Evolutionary conservation across 2,329 filamentous ascomycete genomes (phyloP).

Genomic region (Hypoxylon sp.): DNA sequence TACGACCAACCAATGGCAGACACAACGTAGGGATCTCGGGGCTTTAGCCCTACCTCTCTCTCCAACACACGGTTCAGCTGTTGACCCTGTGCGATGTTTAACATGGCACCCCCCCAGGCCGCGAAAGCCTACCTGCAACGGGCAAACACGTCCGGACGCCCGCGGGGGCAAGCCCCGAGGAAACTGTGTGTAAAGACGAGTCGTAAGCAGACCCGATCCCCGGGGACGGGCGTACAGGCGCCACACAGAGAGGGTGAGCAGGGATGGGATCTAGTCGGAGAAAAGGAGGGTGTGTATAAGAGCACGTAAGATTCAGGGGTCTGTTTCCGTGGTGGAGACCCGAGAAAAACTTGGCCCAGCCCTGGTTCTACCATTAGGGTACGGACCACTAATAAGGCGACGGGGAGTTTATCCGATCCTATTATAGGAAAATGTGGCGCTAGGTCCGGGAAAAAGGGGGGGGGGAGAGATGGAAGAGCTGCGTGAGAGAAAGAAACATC

Average conservation of each 20-base stretch:
- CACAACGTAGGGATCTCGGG: background rate
- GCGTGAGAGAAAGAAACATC: background rate
- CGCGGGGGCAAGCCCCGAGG: background rate
- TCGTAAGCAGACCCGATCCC: constrained; percentile 1
- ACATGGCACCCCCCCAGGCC: background rate
- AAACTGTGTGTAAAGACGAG: background rate
- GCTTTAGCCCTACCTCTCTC: constrained; percentile 10
- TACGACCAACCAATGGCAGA: constrained; percentile 2
- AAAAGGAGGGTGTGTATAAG: constrained; percentile 4
- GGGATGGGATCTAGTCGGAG: background rate
- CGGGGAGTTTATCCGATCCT: constrained; percentile 22
- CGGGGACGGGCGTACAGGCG: background rate
- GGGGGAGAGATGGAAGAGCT: background rate
- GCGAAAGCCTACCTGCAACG: background rate
- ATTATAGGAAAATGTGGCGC: constrained; percentile 22
- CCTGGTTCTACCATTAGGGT: background rate
- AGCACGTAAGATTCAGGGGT: constrained; percentile 18
- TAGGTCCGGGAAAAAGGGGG: background rate
- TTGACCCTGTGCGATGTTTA: background rate
- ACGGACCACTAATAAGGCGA: background rate
- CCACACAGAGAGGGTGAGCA: background rate
- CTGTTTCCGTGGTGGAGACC: constrained; percentile 16
- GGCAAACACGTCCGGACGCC: constrained; percentile 6
- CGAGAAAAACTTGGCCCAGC: background rate
- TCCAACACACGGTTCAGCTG: constrained; percentile 17